phyloP scores from a whole-genome alignment of 495 filamentous ascomycete genomes.

The Penicillium dipodomyicola region DNA sequence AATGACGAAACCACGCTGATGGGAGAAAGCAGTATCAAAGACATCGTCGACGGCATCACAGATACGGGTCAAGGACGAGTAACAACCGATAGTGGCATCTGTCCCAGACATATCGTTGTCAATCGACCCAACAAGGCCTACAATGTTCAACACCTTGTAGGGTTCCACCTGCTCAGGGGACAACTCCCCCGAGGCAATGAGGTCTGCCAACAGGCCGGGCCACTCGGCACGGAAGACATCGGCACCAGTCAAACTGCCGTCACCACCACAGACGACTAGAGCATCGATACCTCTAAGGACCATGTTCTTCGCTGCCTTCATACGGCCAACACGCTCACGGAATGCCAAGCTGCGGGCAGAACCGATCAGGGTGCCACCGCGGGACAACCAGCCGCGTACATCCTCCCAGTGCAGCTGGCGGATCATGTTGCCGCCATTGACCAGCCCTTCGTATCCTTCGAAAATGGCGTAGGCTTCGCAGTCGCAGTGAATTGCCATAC shows the following conservation, averaged over 20 bases:
- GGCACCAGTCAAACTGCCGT: slow-evolving; percentile 94
- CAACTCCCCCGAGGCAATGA: slow-evolving; percentile 68
- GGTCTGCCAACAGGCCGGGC: slow-evolving; percentile 79
- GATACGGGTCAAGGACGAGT: slow-evolving; percentile 86
- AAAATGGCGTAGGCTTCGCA: slow-evolving; percentile 89
- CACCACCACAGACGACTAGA: slow-evolving; percentile 94
- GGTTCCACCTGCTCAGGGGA: slow-evolving; percentile 65
- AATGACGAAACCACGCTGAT: slow-evolving; percentile 95
- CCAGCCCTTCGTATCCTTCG: slow-evolving; percentile 96
- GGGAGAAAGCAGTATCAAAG: slow-evolving; percentile 94
- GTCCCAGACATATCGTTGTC: slow-evolving; percentile 98
- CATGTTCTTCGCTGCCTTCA: slow-evolving; percentile 89
- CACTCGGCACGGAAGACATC: slow-evolving; percentile 92
- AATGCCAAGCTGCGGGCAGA: slow-evolving; percentile 90
- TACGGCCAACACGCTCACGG: slow-evolving; percentile 77
- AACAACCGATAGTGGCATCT: slow-evolving; percentile 96
- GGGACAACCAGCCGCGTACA: slow-evolving; percentile 89
- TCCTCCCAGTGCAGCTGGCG: slow-evolving; percentile 87
- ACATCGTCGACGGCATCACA: slow-evolving; percentile 95
- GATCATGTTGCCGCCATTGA: slow-evolving; percentile 85
- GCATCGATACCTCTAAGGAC: slow-evolving; percentile 91
- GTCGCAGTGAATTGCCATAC: slow-evolving; percentile 81
- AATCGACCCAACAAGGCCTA: slow-evolving; percentile 93
- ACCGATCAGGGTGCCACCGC: slow-evolving; percentile 95
- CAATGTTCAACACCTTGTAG: slow-evolving; percentile 85